Evolutionary conservation across 352 stramenopile species (phyloP), one percentile per base, ranked within the genome.

Genomic region (Phytopythium sindhum): DNA sequence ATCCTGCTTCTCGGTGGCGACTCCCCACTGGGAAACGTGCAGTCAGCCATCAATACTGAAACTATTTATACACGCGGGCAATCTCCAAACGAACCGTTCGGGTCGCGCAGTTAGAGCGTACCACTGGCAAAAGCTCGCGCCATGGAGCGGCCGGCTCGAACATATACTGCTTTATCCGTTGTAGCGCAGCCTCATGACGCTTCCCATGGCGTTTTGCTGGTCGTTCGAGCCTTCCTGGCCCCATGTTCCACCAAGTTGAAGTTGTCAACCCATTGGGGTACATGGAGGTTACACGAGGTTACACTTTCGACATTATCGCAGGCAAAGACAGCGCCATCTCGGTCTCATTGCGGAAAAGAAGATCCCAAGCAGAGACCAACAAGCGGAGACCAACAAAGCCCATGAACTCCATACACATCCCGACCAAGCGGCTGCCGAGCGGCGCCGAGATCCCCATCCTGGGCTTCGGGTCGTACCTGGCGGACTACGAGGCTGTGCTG

Each of bases 401-500:
- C 37, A 61, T 61, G 55, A 57, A 29, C 26, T 8, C 37, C 15
- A 37, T 50, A 8, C 8, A 19, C 7, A 39, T 60, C 33, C 29
- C 55, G 17, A 51, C 23, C 55, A 61, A 61, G 55, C 19, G 24
- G 28, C 56, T 73, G n/a, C 67, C 63, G 11, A 73, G 67, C 21
- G 67, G 64, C 31, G 44, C 54, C 0, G n/a, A 24, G 26, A 74
- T 78, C 19, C 70, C 70, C 5, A 6, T 24, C 4, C 12, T 77
- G 9, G 70, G 66, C 21, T 42, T 77, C 1, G 70, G 70, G 21
- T 61, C 69, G 10, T 77, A 64, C 44, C 28, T 72, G 56, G 69
- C 57, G n/a, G 33, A 41, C 4, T 70, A 78, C 58, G n/a, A 69
- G 12, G 58, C 48, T 4, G 71, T 78, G 14, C 53, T 57, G n/a